Conservation (phyloP, 1,139 yeast species). For the Lizanozyma gosingica region DNA sequence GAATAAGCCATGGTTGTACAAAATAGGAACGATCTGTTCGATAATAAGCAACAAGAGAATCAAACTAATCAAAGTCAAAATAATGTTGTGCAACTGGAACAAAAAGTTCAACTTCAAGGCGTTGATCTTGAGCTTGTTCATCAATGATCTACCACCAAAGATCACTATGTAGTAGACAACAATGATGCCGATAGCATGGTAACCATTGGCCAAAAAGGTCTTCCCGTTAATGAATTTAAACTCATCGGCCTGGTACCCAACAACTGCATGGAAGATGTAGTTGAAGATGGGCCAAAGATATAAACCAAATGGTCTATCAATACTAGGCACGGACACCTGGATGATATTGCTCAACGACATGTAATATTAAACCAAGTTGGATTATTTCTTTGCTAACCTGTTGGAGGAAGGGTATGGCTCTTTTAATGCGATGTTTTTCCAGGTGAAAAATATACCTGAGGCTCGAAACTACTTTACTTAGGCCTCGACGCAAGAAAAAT, state of each 20-base stretch:
- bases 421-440: too few relatives aligned
- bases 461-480: too few relatives aligned
- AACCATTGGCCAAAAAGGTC: slow-evolving; percentile 64
- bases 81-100: slow-evolving; percentile 74
- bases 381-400: too few relatives aligned
- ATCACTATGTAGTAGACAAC: slow-evolving; percentile 66
- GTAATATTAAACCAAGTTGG: too few relatives aligned
- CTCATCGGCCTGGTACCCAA: slow-evolving; percentile 63
- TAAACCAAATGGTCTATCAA: slow-evolving; percentile 84
- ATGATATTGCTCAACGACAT: neutral
- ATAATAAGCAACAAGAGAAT: slow-evolving; percentile 56
- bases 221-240: slow-evolving; percentile 61
- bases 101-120: slow-evolving; percentile 68
- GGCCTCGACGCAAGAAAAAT: too few relatives aligned
- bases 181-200: slow-evolving; percentile 55
- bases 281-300: slow-evolving; percentile 85
- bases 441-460: too few relatives aligned
- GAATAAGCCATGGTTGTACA: slow-evolving; percentile 67
- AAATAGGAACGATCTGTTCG: slow-evolving; percentile 83
- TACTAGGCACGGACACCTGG: slow-evolving; percentile 36
- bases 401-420: too few relatives aligned
- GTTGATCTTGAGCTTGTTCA: slow-evolving; percentile 40
- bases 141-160: slow-evolving; percentile 62
- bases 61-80: slow-evolving; percentile 64
- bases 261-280: slow-evolving; percentile 37